Base-by-base conservation (phyloP, 257 asterid genomes). In the Ocimum tenuiflorum region DNA sequence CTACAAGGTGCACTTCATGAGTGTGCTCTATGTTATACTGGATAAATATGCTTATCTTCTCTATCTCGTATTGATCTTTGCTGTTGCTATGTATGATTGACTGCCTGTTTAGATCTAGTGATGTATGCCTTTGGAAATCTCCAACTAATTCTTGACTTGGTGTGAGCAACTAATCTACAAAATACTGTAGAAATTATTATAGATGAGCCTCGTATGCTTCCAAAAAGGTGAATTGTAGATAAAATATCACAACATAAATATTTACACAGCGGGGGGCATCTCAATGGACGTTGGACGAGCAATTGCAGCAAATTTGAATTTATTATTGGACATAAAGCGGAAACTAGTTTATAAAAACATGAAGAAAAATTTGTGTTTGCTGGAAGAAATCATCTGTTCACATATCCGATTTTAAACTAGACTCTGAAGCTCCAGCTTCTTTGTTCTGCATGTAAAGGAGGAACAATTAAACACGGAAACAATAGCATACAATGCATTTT, bases 391-490 rank as follows among this genome's bases (percentile, higher is more conserved):
- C 20, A 24, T 8, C 15, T 57, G 8, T 31, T 71, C 54, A 56
- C 15, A 55, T 60, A 46, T 60, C 41, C 29, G 56, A 65, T 38
- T 57, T 56, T 4, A 38, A 49, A 69, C 66, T 48, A 45, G 68
- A 47, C 45, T 41, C 53, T 31, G 46, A 76, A 55, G 69, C 73
- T 54, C 49, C 67, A 29, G 29, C 47, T 52, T 55, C 68, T 42
- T 42, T 69, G 43, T 70, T 67, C 84, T 81, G 82, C 69, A 57
- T 56, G 19, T 43, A 59, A 47, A 59, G 3, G 19, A 24, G 15
- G 42, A 33, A 48, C 33, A 67, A 29, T 43, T 12, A 60, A 5
- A 60, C 47, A 13, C 3, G 22, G 1, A 12, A 13, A 41, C 47
- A 41, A 13, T 1, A 41, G 47, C 17, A 35, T 35, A 24, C 31